Base-by-base conservation (phyloP, 2,329 filamentous ascomycete genomes). In the Aspergillus oerlinghausenensis region DNA sequence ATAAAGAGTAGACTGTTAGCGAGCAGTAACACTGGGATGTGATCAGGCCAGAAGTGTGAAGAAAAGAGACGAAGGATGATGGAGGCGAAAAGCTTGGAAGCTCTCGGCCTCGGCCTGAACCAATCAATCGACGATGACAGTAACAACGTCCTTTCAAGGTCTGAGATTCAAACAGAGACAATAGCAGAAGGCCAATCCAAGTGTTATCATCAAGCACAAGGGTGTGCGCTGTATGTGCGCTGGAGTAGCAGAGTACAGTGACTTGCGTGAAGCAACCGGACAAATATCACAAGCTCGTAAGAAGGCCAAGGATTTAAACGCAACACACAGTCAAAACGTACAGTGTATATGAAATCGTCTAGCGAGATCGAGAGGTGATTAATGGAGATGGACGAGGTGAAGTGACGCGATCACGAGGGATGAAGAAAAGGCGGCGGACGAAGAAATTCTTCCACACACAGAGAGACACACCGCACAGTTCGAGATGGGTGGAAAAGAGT, bases 381-480 rank as follows among this genome's bases (percentile, higher is more conserved):
- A 50, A 51, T 49, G 23, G 49, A 59, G 38, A 49, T 42, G 49
- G 58, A 51, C 55, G 48, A 51, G 42, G 55, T 51, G 50, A 52
- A 51, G 49, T 51, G 32, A 56, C 49, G 50, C 52, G 64, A 65
- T 62, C 55, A 61, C 58, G 55, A 56, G 57, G 50, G 50, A 59
- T 51, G 53, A 54, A 40, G 49, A 52, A 47, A 49, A 68, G 63
- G 63, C 63, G 64, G 61, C 40, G 21, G 57, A 57, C 58, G 63
- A 66, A 60, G 64, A 64, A 63, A 63, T 62, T 61, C 58, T 58
- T 62, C 54, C 60, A 63, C 62, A 60, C 56, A 59, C 55, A 60
- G 61, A 57, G 60, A 56, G 52, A 66, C 65, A 71, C 67, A 71
- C 68, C 66, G 64, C 68, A 72, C 68, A 72, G 67, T 67, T 60